These are phyloP conservation scores for Aspergillus sp. DNA, from an alignment of 2,329 filamentous ascomycete species.

Conservation along the genomic window DNA sequence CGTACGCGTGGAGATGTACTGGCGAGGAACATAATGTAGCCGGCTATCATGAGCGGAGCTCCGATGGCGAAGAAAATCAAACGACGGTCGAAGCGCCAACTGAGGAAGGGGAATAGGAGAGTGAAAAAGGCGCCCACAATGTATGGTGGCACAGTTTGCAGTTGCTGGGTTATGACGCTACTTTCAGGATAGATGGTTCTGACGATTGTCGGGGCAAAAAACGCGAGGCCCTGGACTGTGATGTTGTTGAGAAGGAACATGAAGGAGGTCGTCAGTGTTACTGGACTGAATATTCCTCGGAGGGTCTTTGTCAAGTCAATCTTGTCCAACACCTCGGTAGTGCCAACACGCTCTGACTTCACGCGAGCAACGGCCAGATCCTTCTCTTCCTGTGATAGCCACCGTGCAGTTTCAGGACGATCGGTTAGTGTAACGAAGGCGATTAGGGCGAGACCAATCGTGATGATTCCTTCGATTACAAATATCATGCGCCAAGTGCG, in stretches of 20 bases:
- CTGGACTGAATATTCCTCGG: constrained; percentile 60
- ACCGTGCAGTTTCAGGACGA: constrained; percentile 61
- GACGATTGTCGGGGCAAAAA: constrained; percentile 68
- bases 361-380: constrained; percentile 62
- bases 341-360: constrained; percentile 62
- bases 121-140: constrained; percentile 62
- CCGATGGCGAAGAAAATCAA: constrained; percentile 57
- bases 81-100: constrained; percentile 57
- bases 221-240: constrained; percentile 65
- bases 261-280: constrained; percentile 53
- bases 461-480: constrained; percentile 65
- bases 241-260: constrained; percentile 65
- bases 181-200: constrained; percentile 60
- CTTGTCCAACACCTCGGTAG: constrained; percentile 60
- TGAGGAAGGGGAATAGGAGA: constrained; percentile 56
- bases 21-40: constrained; percentile 67
- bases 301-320: constrained; percentile 57
- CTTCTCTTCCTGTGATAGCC: constrained; percentile 63
- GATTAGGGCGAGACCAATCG: constrained; percentile 53
- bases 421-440: constrained; percentile 64
- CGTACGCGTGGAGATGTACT: constrained; percentile 48
- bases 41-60: constrained; percentile 61
- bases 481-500: constrained; percentile 67
- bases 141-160: constrained; percentile 68
- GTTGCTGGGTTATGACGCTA: constrained; percentile 59